Evolutionary conservation across 73 alveolate genomes (phyloP), one percentile per base, ranked within the genome.

Genomic region (Paramecium pentaurelia): DNA sequence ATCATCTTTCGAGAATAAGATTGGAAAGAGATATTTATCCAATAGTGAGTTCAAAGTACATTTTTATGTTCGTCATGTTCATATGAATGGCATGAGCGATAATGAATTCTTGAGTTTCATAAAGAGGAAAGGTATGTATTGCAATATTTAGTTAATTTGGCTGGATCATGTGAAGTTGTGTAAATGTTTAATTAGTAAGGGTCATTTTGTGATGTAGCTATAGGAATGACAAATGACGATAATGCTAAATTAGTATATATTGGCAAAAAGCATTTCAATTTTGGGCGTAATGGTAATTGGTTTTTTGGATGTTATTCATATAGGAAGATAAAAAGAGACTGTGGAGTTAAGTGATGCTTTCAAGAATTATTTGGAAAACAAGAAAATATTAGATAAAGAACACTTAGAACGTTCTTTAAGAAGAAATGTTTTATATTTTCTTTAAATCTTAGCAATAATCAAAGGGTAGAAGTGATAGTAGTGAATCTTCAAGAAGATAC

Each of bases 121-220:
- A 3, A 80, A 49, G 45, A 80, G 58, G 30, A 80, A 80, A 49
- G 75, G 71, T 49, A 80, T 14, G 34, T 3, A 5, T 54, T 7
- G 11, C 40, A 36, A 73, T 73, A 73, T 73, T 36, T 73, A 73
- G 87, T 73, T 4, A 73, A 40, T 73, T 80, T 80, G 58, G 91
- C 91, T 80, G 91, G 91, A 60, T 80, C 71, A 42, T 49, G 77
- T 47, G 91, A 80, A 32, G 32, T 80, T 42, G 91, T 80, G 47
- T 47, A 80, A 27, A 80, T 80, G 58, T 73, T 73, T 38, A 80
- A 80, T 80, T 80, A 42, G 34, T 32, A 80, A 27, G 91, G 91
- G 34, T 47, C 73, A 27, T 80, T 44, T 49, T 80, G 91, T 80
- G 91, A 80, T 80, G 91, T 80, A 27, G 91, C 91, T 80, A 80